Percentiles rank a stretch among this genome's conserved stretches.
Evolutionary conservation across 352 stramenopile genomes (phyloP).

Genomic region (Phytophthora crassamura): DNA sequence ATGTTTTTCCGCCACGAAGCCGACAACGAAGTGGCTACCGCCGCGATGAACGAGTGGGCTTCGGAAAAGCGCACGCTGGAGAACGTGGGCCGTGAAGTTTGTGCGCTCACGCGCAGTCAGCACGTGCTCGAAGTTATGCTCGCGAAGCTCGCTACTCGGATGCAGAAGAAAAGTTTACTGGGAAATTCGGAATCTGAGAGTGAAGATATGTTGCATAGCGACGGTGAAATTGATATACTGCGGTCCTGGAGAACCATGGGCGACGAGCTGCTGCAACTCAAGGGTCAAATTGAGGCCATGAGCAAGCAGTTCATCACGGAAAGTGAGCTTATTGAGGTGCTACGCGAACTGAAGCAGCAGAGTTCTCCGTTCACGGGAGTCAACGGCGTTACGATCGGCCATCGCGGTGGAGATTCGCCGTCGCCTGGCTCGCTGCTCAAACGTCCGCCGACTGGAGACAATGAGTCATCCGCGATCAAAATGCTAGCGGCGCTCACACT

Average conservation of each 20-base stretch:
- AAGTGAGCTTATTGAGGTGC: conserved; percentile 43
- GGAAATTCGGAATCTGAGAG: not conserved
- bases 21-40: conserved; percentile 29
- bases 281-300: conserved; percentile 47
- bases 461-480: conserved; percentile 40
- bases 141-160: conserved; percentile 21
- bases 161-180: conserved; percentile 24
- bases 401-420: conserved; percentile 33
- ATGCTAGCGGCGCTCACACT: conserved; percentile 42
- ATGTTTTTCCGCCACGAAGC: conserved; percentile 45
- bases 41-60: conserved; percentile 38
- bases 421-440: conserved; percentile 23
- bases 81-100: conserved; percentile 49
- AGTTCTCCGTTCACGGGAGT: conserved; percentile 9
- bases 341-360: conserved; percentile 47
- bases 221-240: conserved; percentile 14
- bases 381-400: conserved; percentile 33
- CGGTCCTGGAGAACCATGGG: conserved; percentile 22
- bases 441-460: conserved; percentile 13
- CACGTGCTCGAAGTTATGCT: conserved; percentile 42
- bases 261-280: conserved; percentile 50
- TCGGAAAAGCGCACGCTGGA: conserved; percentile 52
- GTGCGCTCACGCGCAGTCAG: conserved; percentile 53
- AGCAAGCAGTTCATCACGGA: conserved; percentile 61
- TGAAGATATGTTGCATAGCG: conserved; percentile 3